Evolutionary conservation across 306 rosid genomes (phyloP).

Genomic region (Amphicarpaea edgeworthii): DNA sequence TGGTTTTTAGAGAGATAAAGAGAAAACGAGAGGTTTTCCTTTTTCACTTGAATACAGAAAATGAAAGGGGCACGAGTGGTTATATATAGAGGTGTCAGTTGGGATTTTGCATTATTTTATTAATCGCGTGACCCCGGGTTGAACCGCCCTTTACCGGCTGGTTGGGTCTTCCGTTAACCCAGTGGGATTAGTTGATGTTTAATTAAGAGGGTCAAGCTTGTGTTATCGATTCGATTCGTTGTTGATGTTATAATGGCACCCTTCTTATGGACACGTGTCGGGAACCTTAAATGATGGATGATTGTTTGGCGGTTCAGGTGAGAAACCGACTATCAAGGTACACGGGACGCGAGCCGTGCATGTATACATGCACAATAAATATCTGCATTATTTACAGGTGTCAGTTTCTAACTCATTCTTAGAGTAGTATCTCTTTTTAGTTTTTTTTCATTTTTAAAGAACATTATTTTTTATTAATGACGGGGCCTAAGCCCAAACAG

Average conservation of each 20-base stretch:
- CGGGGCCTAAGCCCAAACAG: too few species aligned
- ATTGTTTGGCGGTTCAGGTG: not conserved
- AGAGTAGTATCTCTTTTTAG: not conserved
- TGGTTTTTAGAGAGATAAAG: not conserved
- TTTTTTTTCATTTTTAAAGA: not conserved
- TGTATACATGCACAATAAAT: not conserved
- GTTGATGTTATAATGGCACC: not conserved
- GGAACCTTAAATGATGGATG: not conserved
- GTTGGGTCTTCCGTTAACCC: constrained; percentile 9
- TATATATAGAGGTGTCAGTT: constrained; percentile 35
- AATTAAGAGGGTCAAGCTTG: constrained; percentile 12
- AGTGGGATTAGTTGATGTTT: constrained; percentile 1
- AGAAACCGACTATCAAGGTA: not conserved
- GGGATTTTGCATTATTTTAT: not conserved
- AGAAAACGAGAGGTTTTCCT: constrained; percentile 5
- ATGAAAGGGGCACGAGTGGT: not conserved
- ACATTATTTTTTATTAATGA: too few species aligned
- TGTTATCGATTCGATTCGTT: not conserved
- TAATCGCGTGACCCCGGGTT: not conserved
- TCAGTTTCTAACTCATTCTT: not conserved
- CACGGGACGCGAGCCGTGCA: not conserved
- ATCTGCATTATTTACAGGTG: not conserved
- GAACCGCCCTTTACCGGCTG: constrained; percentile 9
- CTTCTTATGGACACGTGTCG: not conserved
- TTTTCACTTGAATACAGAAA: not conserved